Evolutionary conservation across 257 asterid species (phyloP).

Genomic region (Solanum etuberosum): DNA sequence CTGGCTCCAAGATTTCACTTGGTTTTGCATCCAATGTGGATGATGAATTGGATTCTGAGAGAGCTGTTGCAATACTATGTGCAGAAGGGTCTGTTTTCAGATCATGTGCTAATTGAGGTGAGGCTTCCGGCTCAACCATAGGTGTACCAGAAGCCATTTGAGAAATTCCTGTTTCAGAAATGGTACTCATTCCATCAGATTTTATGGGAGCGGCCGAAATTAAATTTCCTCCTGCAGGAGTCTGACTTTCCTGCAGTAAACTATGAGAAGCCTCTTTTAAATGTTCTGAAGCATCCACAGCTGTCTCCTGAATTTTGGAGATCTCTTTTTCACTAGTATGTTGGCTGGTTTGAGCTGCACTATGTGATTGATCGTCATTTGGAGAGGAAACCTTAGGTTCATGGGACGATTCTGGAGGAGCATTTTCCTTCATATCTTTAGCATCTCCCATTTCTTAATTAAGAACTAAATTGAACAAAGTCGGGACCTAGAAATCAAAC

Average conservation of each 20-base stretch:
- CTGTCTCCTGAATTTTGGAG: constrained; percentile 1
- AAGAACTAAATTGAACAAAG: constrained; percentile 12
- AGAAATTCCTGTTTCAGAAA: constrained; percentile 11
- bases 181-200: neutral
- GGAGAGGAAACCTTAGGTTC: constrained; percentile 19
- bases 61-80: neutral
- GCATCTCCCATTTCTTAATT: constrained; percentile 51
- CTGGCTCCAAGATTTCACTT: neutral
- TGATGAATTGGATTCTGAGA: constrained; percentile 8
- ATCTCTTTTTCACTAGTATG: constrained; percentile 15
- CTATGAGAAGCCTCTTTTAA: neutral
- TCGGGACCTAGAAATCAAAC: constrained; percentile 12
- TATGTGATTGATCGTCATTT: constrained; percentile 25
- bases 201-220: constrained; percentile 10
- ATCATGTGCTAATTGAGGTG: constrained; percentile 6
- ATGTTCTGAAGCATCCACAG: constrained; percentile 7
- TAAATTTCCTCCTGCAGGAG: neutral
- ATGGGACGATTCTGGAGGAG: constrained; percentile 28
- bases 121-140: constrained; percentile 12
- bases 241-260: neutral
- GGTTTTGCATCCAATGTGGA: constrained; percentile 12
- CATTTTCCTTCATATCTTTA: constrained; percentile 19
- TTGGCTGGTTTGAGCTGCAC: constrained; percentile 12
- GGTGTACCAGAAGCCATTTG: constrained; percentile 5
- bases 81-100: constrained; percentile 9